Percentiles rank a stretch among this genome's conserved stretches.
Conservation (phyloP, 306 rosid species). For the Dalbergia oliveri region DNA sequence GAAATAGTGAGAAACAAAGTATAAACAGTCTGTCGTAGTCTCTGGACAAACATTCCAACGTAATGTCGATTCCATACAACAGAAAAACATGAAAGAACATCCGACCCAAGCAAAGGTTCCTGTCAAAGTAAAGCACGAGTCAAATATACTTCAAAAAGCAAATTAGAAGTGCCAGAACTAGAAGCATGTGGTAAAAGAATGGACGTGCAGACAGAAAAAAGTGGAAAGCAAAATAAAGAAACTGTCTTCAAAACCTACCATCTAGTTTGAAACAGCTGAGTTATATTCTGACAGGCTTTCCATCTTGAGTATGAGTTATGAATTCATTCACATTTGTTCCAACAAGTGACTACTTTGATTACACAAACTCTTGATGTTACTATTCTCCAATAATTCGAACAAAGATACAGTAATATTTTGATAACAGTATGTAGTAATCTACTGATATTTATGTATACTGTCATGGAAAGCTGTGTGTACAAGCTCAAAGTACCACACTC, state of each 20-base stretch:
- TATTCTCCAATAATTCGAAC: background rate
- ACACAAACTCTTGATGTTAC: background rate
- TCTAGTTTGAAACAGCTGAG: background rate
- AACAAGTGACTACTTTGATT: conserved; percentile 1
- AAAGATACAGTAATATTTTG: background rate
- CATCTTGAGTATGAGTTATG: background rate
- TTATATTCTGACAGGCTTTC: conserved; percentile 8
- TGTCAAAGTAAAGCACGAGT: conserved; percentile 43
- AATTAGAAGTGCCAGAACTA: background rate
- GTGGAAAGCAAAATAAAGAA: conserved; percentile 29
- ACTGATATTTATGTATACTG: background rate
- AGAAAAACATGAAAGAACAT: conserved; percentile 58
- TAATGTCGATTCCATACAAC: conserved; percentile 50
- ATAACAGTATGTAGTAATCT: background rate
- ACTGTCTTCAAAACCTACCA: background rate
- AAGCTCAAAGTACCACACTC: conserved; percentile 20
- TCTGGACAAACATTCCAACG: conserved; percentile 55
- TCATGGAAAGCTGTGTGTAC: background rate
- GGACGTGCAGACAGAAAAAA: background rate
- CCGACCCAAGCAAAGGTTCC: conserved; percentile 53
- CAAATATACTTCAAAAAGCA: conserved; percentile 32
- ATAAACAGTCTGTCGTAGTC: conserved; percentile 47
- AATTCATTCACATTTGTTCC: conserved; percentile 6
- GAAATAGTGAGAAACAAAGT: conserved; percentile 39
- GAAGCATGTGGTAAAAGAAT: background rate